Conservation (phyloP, 2,329 filamentous ascomycete genomes). For the Paramyrothecium sp. region DNA sequence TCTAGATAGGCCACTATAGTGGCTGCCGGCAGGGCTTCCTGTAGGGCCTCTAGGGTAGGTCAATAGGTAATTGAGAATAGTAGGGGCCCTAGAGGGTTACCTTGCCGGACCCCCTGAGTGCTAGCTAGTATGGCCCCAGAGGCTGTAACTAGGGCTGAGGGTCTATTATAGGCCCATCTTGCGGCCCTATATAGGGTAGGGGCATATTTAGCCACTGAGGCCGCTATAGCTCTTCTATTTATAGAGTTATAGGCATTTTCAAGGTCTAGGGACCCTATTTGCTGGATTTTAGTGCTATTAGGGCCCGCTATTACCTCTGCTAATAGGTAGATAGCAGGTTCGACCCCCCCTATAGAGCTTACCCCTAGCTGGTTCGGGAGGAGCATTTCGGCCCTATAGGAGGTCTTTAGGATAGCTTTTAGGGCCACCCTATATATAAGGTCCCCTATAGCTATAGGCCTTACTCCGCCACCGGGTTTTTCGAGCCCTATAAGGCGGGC, state of each 20-base stretch:
- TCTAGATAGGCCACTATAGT: neutral
- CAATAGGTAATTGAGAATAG: neutral
- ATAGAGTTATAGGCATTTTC: neutral
- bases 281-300: neutral
- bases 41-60: neutral
- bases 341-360: neutral
- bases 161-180: neutral
- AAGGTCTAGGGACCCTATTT: neutral
- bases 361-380: neutral
- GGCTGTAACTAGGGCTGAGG: neutral
- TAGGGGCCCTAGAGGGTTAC: neutral
- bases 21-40: neutral
- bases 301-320: neutral
- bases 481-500: neutral
- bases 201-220: neutral
- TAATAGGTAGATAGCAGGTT: neutral
- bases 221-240: neutral
- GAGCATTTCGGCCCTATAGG: neutral
- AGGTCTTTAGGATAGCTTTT: neutral
- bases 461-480: neutral
- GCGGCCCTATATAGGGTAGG: neutral
- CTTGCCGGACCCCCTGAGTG: neutral
- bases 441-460: neutral
- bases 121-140: neutral
- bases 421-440: neutral